These are phyloP conservation scores for Pelargonium australe DNA, from an alignment of 441 rosid species.

Conservation along the genomic window DNA sequence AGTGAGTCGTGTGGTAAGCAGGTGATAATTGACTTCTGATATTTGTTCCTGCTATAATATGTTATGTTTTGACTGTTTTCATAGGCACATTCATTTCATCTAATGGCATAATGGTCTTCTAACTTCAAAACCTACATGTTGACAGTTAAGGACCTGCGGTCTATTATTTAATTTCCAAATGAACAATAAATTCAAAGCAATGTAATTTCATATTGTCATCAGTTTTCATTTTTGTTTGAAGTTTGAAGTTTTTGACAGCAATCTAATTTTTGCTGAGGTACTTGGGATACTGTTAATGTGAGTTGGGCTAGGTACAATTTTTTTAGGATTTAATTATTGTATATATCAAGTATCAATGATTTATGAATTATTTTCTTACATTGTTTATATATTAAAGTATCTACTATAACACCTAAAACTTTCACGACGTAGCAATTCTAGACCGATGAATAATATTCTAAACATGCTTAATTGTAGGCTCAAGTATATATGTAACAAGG, in stretches of 20 bases:
- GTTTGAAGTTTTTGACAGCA: no score
- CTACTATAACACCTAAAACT: neutral
- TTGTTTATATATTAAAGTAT: neutral
- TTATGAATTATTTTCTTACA: neutral
- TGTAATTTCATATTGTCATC: no score
- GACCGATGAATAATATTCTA: neutral
- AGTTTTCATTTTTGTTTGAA: no score
- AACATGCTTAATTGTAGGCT: conserved; percentile 45
- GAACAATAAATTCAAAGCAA: no score
- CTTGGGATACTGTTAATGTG: neutral
- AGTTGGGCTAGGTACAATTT: neutral
- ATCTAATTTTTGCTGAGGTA: neutral
- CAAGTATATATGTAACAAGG: conserved; percentile 76
- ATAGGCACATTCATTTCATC: conserved; percentile 3
- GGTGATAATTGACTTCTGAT: conserved; percentile 40
- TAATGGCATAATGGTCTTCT: neutral
- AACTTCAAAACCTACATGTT: neutral
- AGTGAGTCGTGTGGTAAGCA: conserved; percentile 79
- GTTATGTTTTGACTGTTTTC: conserved; percentile 6
- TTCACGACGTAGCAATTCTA: neutral
- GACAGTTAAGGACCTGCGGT: neutral
- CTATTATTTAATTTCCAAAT: neutral
- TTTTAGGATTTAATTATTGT: neutral
- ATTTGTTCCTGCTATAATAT: conserved; percentile 8
- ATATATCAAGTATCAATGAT: neutral